Conservation (phyloP, 768 basidiomycete genomes). For the Trametes meyenii region DNA sequence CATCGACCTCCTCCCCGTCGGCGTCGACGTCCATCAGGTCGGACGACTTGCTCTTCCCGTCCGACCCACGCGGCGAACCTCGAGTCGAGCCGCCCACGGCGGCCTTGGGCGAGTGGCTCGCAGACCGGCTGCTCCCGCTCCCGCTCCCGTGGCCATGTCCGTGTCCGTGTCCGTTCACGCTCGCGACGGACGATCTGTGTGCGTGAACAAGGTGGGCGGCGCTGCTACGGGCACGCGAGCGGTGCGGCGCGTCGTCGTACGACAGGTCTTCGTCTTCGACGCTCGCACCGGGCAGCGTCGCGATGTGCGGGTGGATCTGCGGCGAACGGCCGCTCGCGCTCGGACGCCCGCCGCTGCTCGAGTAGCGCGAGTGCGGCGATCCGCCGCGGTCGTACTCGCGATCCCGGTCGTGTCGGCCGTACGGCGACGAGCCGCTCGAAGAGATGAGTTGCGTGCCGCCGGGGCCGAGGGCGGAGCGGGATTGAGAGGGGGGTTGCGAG, state of each 20-base stretch:
- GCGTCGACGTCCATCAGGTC: conserved; percentile 22
- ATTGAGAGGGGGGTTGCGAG: conserved; percentile 11
- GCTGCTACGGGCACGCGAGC: background rate
- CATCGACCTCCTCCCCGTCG: conserved; percentile 21
- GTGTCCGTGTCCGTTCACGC: conserved; percentile 13
- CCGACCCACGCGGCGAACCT: conserved; percentile 24
- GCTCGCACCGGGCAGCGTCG: conserved; percentile 29
- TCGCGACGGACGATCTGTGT: background rate
- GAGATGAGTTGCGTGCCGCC: conserved; percentile 31
- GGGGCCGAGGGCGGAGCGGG: conserved; percentile 19
- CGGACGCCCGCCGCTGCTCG: background rate
- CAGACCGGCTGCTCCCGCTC: conserved; percentile 19
- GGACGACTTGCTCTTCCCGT: conserved; percentile 13
- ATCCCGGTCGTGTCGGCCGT: conserved; percentile 23
- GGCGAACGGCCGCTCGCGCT: conserved; percentile 12
- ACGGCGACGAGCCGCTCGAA: conserved; percentile 13
- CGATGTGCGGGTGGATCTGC: conserved; percentile 31
- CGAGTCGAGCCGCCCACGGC: conserved; percentile 3
- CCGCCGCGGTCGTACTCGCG: conserved; percentile 21
- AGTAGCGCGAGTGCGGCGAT: conserved; percentile 20
- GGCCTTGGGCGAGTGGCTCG: conserved; percentile 11
- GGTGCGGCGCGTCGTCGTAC: conserved; percentile 16
- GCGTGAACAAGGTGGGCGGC: background rate
- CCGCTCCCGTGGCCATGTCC: conserved; percentile 4
- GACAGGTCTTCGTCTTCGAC: conserved; percentile 29